Evolutionary conservation across 1,284 basidiomycete species (phyloP), one percentile per base, ranked within the genome.

Genomic region (Ustilago sp.): DNA sequence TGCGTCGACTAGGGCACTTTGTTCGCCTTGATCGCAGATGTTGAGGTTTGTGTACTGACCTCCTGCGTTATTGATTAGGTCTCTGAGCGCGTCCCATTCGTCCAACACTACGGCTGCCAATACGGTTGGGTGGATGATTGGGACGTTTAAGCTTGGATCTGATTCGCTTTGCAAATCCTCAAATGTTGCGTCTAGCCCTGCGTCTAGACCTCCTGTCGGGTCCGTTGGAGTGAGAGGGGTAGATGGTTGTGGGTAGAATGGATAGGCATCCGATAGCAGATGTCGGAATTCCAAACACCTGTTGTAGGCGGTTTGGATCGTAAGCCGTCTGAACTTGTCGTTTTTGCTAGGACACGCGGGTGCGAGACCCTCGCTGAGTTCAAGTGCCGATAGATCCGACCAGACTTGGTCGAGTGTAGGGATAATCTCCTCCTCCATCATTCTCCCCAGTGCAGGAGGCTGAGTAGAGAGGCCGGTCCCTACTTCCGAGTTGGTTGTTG

Each of bases 21-120:
- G 63, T 13, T 68, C 70, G 15, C 57, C 60, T 11, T 66, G 47
- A 45, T 77, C 69, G 55, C 70, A 77, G 32, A 77, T 72, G 50
- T 55, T 66, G 32, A 77, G 23, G 19, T 63, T 69, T 34, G 59
- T 73, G 38, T 77, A 77, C 66, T 68, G 69, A 0, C 69, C 74
- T 8, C 57, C 74, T 1, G 75, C 71, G 35, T 77, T 68, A 45
- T 77, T 77, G 56, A 84, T 71, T 13, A 83, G 56, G 58, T 84
- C 83, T 17, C 83, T 57, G 34, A 84, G 54, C 0, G 80, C 81
- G 9, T 84, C 83, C 83, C 83, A 84, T 41, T 82, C 80, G 32
- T 82, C 79, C 31, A 81, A 19, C 31, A 80, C 69, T 2, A 54
- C 28, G 2, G 59, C 60, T 4, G 63, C 50, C 13, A 77, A 23